These are phyloP conservation scores for Cystobasidium sp. DNA, from an alignment of 1,284 basidiomycete species.

Conservation along the genomic window DNA sequence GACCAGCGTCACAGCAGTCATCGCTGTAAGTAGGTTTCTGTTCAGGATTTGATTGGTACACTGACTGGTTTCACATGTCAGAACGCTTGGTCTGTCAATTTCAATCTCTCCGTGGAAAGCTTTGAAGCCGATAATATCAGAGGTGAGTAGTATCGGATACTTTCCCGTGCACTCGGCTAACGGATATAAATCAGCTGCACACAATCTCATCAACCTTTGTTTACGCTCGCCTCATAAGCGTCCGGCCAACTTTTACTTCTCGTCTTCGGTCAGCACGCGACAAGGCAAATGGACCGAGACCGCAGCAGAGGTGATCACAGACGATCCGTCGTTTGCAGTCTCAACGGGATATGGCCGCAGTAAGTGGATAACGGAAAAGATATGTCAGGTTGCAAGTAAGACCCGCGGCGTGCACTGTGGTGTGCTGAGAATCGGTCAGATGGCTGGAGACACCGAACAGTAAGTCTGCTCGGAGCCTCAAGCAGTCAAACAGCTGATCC, in stretches of 20 bases:
- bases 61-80: slow-evolving; percentile 41
- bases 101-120: slow-evolving; percentile 55
- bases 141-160: neutral
- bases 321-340: slow-evolving; percentile 58
- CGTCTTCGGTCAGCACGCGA: slow-evolving; percentile 62
- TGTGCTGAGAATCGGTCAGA: slow-evolving; percentile 47
- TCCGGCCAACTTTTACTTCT: slow-evolving; percentile 65
- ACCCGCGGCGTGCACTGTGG: slow-evolving; percentile 50
- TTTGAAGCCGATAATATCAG: slow-evolving; percentile 26
- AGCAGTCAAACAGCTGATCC: slow-evolving; percentile 41
- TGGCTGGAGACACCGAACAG: slow-evolving; percentile 22
- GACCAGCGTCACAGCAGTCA: slow-evolving; percentile 55
- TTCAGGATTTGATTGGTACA: slow-evolving; percentile 44
- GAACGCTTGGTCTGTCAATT: slow-evolving; percentile 64
- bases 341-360: slow-evolving; percentile 65
- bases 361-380: slow-evolving; percentile 69
- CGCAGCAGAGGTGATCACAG: slow-evolving; percentile 59
- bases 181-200: slow-evolving; percentile 55
- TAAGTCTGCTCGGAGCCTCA: neutral
- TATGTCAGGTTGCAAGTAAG: slow-evolving; percentile 60
- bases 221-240: slow-evolving; percentile 64
- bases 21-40: neutral
- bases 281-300: slow-evolving; percentile 54
- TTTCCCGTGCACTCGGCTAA: neutral
- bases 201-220: slow-evolving; percentile 61